These are phyloP conservation scores for Takakia lepidozioides DNA, from an alignment of 225 moss, liverwort and hornwort genomes.

Conservation along the genomic window DNA sequence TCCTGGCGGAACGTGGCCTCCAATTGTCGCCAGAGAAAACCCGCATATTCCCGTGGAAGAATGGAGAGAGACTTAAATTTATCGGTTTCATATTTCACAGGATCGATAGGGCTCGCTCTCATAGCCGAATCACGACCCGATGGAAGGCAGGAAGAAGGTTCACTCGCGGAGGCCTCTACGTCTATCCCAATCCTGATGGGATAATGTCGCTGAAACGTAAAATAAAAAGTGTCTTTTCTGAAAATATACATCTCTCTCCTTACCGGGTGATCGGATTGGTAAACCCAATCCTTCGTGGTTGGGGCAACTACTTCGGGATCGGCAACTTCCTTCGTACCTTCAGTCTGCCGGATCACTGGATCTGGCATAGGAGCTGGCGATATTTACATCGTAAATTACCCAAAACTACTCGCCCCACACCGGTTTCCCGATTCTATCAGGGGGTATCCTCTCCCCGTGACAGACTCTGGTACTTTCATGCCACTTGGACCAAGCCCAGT, in stretches of 20 bases:
- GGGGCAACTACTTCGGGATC: no score
- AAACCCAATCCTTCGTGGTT: no score
- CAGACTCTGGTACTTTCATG: no score
- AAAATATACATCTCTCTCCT: no score
- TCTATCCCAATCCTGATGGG: no score
- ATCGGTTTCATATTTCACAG: slow-evolving; percentile 3
- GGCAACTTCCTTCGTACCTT: background rate
- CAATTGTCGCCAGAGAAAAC: slow-evolving; percentile 3
- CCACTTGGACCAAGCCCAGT: no score
- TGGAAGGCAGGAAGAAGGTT: no score
- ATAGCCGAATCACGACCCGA: no score
- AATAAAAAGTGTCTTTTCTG: no score
- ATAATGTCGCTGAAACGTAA: no score
- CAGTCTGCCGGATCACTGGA: slow-evolving; percentile 5
- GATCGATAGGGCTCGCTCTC: background rate
- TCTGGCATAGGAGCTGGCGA: slow-evolving; percentile 6
- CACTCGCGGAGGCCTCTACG: no score
- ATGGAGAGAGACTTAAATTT: slow-evolving; percentile 9
- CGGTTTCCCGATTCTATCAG: slow-evolving; percentile 2
- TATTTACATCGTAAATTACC: slow-evolving; percentile 9
- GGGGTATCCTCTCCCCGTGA: background rate
- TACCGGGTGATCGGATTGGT: no score
- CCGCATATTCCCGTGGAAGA: slow-evolving; percentile 4
- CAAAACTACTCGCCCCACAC: slow-evolving; percentile 3
- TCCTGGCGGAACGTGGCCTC: slow-evolving; percentile 5